phyloP scores from a whole-genome alignment of 805 yeast genomes.

The Schwanniomyces vanrijiae region DNA sequence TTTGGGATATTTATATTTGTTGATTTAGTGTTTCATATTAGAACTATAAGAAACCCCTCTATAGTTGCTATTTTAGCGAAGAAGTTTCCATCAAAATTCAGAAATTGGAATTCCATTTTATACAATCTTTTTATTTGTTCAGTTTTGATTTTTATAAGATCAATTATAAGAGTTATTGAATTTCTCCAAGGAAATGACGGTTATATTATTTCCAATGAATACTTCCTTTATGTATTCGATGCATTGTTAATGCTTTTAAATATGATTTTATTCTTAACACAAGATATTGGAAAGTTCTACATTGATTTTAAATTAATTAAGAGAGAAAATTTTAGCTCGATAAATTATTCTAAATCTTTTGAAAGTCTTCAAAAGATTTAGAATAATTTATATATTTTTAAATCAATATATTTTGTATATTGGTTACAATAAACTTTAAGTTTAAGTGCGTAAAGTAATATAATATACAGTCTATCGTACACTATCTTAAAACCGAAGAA shows the following conservation, averaged over 20 bases:
- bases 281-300: conserved; percentile 3
- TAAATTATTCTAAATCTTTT: background rate
- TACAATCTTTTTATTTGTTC: conserved; percentile 8
- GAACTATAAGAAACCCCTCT: conserved; percentile 2
- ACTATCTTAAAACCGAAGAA: background rate
- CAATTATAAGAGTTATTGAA: conserved; percentile 29
- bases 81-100: conserved; percentile 1
- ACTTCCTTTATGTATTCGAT: conserved; percentile 25
- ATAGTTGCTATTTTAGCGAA: background rate
- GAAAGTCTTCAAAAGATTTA: background rate
- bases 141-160: conserved; percentile 25
- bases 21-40: conserved; percentile 11
- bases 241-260: conserved; percentile 21
- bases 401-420: background rate
- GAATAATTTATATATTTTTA: background rate
- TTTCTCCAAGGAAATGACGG: conserved; percentile 28
- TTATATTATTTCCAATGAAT: conserved; percentile 20
- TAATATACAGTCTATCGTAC: background rate
- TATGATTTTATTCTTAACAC: conserved; percentile 1
- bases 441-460: no score
- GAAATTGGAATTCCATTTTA: conserved; percentile 9
- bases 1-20: conserved; percentile 25
- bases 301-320: background rate
- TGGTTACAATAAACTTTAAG: no score
- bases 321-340: background rate